phyloP scores from a whole-genome alignment of 2,329 filamentous ascomycete genomes.

The Clarireedia paspali region DNA sequence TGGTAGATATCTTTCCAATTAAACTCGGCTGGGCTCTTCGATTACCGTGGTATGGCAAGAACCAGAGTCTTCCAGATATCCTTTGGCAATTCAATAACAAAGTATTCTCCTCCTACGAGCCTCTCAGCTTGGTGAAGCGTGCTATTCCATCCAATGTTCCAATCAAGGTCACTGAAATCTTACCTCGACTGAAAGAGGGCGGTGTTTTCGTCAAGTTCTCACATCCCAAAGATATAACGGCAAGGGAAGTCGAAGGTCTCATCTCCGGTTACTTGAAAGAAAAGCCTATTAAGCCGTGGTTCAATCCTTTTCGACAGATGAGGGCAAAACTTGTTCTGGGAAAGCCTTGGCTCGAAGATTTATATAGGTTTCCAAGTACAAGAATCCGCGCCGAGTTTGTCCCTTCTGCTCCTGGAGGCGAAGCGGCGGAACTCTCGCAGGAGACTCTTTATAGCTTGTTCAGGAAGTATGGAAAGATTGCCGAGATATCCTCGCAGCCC shows the following conservation, averaged over 20 bases:
- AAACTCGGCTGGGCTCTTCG: slow-evolving; percentile 58
- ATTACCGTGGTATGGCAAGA: slow-evolving; percentile 37
- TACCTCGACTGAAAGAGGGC: slow-evolving; percentile 83
- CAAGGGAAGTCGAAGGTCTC: slow-evolving; percentile 48
- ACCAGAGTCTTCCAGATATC: slow-evolving; percentile 39
- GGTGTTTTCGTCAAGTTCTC: slow-evolving; percentile 88
- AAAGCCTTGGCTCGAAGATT: slow-evolving; percentile 87
- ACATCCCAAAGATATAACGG: slow-evolving; percentile 36
- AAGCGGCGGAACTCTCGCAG: slow-evolving; percentile 72
- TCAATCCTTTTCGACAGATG: slow-evolving; percentile 71
- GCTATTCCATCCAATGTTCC: slow-evolving; percentile 55
- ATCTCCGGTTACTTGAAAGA: slow-evolving; percentile 58
- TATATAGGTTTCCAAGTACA: slow-evolving; percentile 72
- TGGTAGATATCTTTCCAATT: slow-evolving; percentile 72
- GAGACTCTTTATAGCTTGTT: slow-evolving; percentile 84
- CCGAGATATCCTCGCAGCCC: slow-evolving; percentile 75
- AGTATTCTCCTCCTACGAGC: slow-evolving; percentile 45
- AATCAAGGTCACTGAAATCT: slow-evolving; percentile 69
- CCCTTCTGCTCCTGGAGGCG: slow-evolving; percentile 59
- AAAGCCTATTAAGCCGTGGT: slow-evolving; percentile 77
- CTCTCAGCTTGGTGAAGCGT: slow-evolving; percentile 45
- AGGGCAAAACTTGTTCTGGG: slow-evolving; percentile 69
- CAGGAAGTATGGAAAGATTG: slow-evolving; percentile 81
- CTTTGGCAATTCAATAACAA: slow-evolving; percentile 45
- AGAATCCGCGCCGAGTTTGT: slow-evolving; percentile 80